Base-by-base conservation (phyloP, 345 rosid genomes). In the Boechera retrofracta region DNA sequence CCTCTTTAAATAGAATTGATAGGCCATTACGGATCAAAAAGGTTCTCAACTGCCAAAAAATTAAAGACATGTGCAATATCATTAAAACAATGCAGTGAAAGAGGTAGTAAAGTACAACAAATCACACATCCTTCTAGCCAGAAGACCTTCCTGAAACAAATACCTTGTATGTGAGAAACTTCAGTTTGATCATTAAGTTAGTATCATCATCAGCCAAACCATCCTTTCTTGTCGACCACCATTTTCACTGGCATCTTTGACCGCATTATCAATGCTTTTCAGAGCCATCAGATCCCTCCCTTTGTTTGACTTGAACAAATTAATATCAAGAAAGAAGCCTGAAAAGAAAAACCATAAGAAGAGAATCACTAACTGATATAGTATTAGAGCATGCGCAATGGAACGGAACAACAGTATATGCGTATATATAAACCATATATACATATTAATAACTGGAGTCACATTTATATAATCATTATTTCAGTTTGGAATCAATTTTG, bases 141-240 rank as follows among this genome's bases (percentile, higher is more conserved):
- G 13, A 36, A 49, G 24, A 65, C 18, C 35, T 64, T 55, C 67
- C 29, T 42, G 39, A 35, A 39, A 65, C 8, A 35, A 35, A 18
- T 87, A 89, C 98, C 97, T 94, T 94, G 75, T 94, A 94, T 7
- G 98, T 86, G 58, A 94, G 98, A 71, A 94, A 90, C 79, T 94
- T 94, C 77, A 94, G 32, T 84, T 94, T 94, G 75, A 92, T 90
- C 98, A 94, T 94, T 69, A 94, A 73, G 83, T 92, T 92, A 69
- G 94, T 85, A 83, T 94, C 98, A 53, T 86, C 93, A 79, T 90
- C 93, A 51, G 94, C 94, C 80, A 95, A 86, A 77, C 78, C 85
- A 68, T 84, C 87, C 57, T 60, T 75, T 69, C 77, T 64, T 47
- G 60, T 55, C 47, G 49, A 72, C 80, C 73, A 74, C 77, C 77